Base-by-base conservation (phyloP, 306 rosid species). In the Lathyrus sativus region DNA sequence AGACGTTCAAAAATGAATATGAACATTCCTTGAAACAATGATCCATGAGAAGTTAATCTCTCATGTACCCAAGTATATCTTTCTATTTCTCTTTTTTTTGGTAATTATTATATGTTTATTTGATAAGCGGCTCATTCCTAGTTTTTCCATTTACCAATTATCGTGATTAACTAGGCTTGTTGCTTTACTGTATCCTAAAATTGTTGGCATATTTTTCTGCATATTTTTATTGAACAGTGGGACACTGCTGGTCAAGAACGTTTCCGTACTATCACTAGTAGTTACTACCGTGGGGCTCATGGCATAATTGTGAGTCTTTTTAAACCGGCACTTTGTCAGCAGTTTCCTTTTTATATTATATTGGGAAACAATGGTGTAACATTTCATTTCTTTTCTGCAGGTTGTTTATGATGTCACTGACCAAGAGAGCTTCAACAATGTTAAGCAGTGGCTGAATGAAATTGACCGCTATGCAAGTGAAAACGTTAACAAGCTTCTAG, bases 211-310 rank as follows among this genome's bases (percentile, higher is more conserved):
- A 53, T 49, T 72, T 76, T 73, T 67, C 29, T 75, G 48, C 58
- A 39, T 46, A 2, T 66, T 68, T 60, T 68, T 62, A 71, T 58
- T 46, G 14, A 74, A 78, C 79, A 95, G 99, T 95, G 99, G 99
- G 99, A 95, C 81, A 95, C 99, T 33, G 99, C 99, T 79, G 99
- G 99, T 19, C 99, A 95, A 80, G 99, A 95, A 77, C 99, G 99
- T 76, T 95, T 95, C 62, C 90, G 97, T 69, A 95, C 99, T 49
- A 95, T 95, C 78, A 95, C 99, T 45, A 95, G 99, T 85, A 95
- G 99, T 85, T 95, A 95, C 92, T 95, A 95, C 78, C 99, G 99
- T 33, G 99, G 99, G 38, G 99, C 99, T 70, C 99, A 95, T 65
- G 99, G 99, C 72, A 95, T 95, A 75, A 95, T 95, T 74, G 99